Evolutionary conservation across 805 yeast genomes (phyloP), one percentile per base, ranked within the genome.

Genomic region (Millerozyma acaciae): DNA sequence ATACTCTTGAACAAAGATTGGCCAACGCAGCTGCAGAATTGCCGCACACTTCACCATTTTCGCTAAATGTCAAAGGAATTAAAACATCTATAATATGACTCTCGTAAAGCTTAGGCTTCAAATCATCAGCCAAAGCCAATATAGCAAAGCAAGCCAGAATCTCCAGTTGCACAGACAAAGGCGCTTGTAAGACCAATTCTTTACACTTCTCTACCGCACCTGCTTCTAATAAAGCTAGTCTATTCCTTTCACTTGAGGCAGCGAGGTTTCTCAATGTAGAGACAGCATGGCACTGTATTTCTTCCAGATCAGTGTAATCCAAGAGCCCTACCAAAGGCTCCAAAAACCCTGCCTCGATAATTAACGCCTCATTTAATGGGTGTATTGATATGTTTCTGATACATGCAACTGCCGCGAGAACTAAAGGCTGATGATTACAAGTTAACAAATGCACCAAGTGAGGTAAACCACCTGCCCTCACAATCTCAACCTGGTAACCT

Each of bases 1-100:
- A 56, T 22, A 90, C 86, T 61, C 96, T 78, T 4, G 97, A 88
- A 46, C 96, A 87, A 48, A 93, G 68, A 55, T 93, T 93, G 19
- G 98, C 98, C 45, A 93, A 73, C 2, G 98, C 97, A 22, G 98
- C 98, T 10, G 97, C 98, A 2, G 96, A 84, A 60, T 93, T 93
- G 37, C 98, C 98, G 58, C 96, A 93, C 12, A 93, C 97, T 62
- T 94, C 98, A 38, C 88, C 84, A 55, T 88, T 88, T 35, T 75
- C 75, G 26, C 94, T 84, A 47, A 76, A 78, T 2, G 97, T 93
- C 56, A 93, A 74, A 21, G 98, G 98, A 38, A 93, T 80, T 43
- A 93, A 73, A 22, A 88, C 96, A 48, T 84, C 88, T 40, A 88
- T 75, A 27, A 93, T 80, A 34, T 89, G 90, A 46, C 88, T 73